phyloP scores from a whole-genome alignment of 441 rosid genomes.

The Croton setiger region DNA sequence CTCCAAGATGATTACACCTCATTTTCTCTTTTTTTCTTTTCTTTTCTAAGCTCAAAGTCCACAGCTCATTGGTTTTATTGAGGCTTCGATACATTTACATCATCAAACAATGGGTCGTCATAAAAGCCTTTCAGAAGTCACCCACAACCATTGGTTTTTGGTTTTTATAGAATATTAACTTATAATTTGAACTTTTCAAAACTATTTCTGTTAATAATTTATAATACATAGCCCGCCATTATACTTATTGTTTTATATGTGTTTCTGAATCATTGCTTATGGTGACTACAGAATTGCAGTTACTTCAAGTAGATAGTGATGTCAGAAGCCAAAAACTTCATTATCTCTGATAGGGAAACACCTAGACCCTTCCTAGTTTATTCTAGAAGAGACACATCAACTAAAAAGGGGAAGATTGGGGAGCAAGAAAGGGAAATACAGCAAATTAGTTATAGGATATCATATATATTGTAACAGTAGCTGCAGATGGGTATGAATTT shows the following conservation, averaged over 20 bases:
- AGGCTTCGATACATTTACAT: not conserved
- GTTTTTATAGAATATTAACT: not conserved
- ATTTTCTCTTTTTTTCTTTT: not conserved
- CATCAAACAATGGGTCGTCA: not conserved
- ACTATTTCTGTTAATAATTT: not conserved
- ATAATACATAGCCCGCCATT: not conserved
- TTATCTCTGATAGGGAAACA: too few relatives aligned
- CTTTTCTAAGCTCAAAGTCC: not conserved
- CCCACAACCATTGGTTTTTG: not conserved
- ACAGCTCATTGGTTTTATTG: not conserved
- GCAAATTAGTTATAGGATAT: too few relatives aligned
- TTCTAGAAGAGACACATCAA: too few relatives aligned
- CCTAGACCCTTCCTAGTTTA: not conserved
- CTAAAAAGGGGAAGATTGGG: not conserved
- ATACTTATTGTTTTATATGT: not conserved
- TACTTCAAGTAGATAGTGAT: not conserved
- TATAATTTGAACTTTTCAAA: not conserved
- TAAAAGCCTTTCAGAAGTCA: not conserved
- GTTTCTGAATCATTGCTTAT: not conserved
- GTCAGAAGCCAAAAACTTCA: not conserved
- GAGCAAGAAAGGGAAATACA: too few relatives aligned
- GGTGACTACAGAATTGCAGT: not conserved
- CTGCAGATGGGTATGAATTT: too few relatives aligned
- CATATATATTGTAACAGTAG: too few relatives aligned
- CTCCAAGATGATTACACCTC: not conserved